Evolutionary conservation across 2,329 filamentous ascomycete genomes (phyloP).

Genomic region (Periconia digitata): DNA sequence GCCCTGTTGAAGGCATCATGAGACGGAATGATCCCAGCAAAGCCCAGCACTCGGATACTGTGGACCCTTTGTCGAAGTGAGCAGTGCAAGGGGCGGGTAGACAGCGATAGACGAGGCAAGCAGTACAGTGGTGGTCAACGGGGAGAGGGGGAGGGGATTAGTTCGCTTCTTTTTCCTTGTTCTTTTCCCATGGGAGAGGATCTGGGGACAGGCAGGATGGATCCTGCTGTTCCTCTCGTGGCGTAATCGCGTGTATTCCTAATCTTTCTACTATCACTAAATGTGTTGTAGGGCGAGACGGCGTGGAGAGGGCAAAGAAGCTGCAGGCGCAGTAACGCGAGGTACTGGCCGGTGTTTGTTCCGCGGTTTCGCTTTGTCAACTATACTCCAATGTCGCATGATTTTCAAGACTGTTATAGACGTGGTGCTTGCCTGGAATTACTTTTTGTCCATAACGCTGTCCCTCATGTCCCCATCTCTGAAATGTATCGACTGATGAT

Average conservation of each 20-base stretch:
- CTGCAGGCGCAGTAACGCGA: constrained; percentile 8
- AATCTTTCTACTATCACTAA: constrained; percentile 44
- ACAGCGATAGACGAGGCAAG: background rate
- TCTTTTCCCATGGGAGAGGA: background rate
- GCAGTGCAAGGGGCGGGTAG: constrained; percentile 12
- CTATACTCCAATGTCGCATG: constrained; percentile 35
- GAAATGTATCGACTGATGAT: too few relatives aligned
- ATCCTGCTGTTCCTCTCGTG: constrained; percentile 10
- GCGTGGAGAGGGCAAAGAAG: constrained; percentile 12
- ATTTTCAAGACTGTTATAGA: constrained; percentile 11
- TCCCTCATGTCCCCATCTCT: background rate
- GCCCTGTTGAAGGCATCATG: constrained; percentile 94
- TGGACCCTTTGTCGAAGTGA: constrained; percentile 60
- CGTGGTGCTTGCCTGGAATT: background rate
- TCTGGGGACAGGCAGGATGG: constrained; percentile 6
- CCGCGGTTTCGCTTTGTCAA: constrained; percentile 23
- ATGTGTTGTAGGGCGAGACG: constrained; percentile 10
- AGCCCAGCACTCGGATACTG: constrained; percentile 51
- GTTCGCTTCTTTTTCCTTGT: background rate
- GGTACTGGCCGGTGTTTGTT: constrained; percentile 12
- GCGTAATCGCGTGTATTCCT: constrained; percentile 40
- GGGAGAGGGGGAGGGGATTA: too few relatives aligned
- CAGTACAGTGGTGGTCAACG: background rate
- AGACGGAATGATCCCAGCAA: constrained; percentile 67
- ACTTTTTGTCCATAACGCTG: background rate